These are phyloP conservation scores for Hypomontagnella submonticulosa DNA, from an alignment of 495 filamentous ascomycete species.

Conservation along the genomic window DNA sequence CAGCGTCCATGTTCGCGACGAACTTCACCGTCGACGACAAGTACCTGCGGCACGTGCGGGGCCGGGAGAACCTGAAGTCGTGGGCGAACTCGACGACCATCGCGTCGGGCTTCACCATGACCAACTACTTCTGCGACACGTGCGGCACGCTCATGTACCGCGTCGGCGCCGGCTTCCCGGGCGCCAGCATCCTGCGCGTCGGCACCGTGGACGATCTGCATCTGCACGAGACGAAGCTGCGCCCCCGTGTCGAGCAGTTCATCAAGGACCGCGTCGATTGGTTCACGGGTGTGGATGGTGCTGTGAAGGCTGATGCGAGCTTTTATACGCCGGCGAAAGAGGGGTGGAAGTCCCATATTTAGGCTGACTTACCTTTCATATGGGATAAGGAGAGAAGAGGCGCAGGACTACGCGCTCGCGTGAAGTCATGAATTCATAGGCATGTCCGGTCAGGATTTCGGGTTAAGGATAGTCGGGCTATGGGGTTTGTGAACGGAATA, in stretches of 20 bases:
- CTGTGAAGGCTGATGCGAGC: constrained; percentile 29
- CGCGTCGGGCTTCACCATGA: constrained; percentile 58
- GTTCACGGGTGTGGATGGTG: constrained; percentile 52
- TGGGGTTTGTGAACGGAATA: too few species aligned
- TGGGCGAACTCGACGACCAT: constrained; percentile 56
- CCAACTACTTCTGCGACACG: constrained; percentile 64
- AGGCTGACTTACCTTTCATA: too few species aligned
- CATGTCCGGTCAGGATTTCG: too few species aligned
- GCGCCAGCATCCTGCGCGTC: constrained; percentile 58
- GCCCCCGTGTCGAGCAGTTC: constrained; percentile 58
- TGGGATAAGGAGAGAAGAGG: too few species aligned
- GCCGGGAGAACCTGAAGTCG: constrained; percentile 55
- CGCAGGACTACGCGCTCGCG: too few species aligned
- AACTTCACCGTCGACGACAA: constrained; percentile 62
- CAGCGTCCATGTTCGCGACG: constrained; percentile 68
- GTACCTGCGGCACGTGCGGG: constrained; percentile 58
- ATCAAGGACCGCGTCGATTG: constrained; percentile 57
- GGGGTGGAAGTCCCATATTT: not conserved
- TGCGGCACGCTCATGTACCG: constrained; percentile 68
- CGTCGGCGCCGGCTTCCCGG: constrained; percentile 49
- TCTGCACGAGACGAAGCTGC: constrained; percentile 63
- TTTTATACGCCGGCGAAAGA: not conserved
- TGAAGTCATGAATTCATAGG: too few species aligned
- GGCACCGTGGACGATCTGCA: constrained; percentile 67
- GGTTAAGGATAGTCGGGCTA: too few species aligned